These are phyloP conservation scores for Diplodia sapinea DNA, from an alignment of 2,329 filamentous ascomycete genomes.

Conservation along the genomic window DNA sequence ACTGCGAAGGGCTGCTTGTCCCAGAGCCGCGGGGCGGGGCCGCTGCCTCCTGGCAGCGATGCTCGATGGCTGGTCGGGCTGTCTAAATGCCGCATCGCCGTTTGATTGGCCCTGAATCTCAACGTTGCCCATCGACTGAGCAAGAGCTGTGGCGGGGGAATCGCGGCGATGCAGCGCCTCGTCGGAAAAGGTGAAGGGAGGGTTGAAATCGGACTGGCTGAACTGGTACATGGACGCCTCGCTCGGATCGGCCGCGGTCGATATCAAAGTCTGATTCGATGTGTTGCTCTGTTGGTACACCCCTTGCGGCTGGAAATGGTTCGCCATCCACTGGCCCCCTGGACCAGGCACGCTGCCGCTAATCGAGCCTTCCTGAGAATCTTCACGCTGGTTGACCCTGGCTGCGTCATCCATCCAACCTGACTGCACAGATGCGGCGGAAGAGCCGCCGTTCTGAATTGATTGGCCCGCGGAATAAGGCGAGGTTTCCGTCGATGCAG, in stretches of 20 bases:
- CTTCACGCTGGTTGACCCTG: slow-evolving; percentile 39
- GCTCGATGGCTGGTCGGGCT: slow-evolving; percentile 47
- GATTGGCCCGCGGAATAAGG: slow-evolving; percentile 46
- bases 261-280: slow-evolving; percentile 45
- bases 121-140: slow-evolving; percentile 48
- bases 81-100: slow-evolving; percentile 44
- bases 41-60: slow-evolving; percentile 51
- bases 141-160: slow-evolving; percentile 48
- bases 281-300: slow-evolving; percentile 47
- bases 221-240: slow-evolving; percentile 41
- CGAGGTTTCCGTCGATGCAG: slow-evolving; percentile 44
- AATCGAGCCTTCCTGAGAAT: slow-evolving; percentile 32
- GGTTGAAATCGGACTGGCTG: slow-evolving; percentile 43
- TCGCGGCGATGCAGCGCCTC: slow-evolving; percentile 45
- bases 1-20: slow-evolving; percentile 48
- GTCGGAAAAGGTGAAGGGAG: slow-evolving; percentile 41
- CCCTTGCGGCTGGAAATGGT: slow-evolving; percentile 38
- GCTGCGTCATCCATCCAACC: slow-evolving; percentile 44
- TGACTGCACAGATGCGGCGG: slow-evolving; percentile 46
- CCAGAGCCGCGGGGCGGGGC: slow-evolving; percentile 48
- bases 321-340: slow-evolving; percentile 32
- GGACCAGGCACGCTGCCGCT: slow-evolving; percentile 15
- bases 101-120: slow-evolving; percentile 43
- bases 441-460: slow-evolving; percentile 40
- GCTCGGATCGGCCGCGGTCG: slow-evolving; percentile 41